phyloP scores from a whole-genome alignment of 176 grass and related monocot genomes.

The Paspalum notatum region DNA sequence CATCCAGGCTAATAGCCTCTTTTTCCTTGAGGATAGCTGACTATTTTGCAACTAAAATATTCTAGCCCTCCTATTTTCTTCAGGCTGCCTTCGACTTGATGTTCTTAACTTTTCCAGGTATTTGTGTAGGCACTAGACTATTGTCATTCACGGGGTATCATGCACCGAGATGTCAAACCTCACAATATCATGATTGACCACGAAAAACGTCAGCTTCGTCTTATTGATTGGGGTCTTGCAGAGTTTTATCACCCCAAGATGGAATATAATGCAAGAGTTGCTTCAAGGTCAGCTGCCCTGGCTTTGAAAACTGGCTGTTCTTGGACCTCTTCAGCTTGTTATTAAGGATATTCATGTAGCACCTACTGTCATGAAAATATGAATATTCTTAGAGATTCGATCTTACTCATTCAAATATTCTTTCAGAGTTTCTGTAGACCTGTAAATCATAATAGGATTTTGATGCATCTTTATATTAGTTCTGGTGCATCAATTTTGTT shows the following conservation, averaged over 20 bases:
- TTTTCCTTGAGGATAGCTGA: neutral
- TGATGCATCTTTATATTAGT: neutral
- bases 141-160: constrained; percentile 92
- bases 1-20: neutral
- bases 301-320: constrained; percentile 5
- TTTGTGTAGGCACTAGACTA: constrained; percentile 96
- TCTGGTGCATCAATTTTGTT: constrained; percentile 7
- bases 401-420: constrained; percentile 6
- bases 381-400: constrained; percentile 11
- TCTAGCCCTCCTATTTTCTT: constrained; percentile 1
- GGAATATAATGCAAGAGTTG: constrained; percentile 97
- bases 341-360: constrained; percentile 8
- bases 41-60: neutral
- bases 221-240: constrained; percentile 98
- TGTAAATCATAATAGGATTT: neutral
- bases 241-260: constrained; percentile 96
- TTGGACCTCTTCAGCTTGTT: constrained; percentile 8
- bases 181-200: constrained; percentile 99
- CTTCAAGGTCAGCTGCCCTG: constrained; percentile 67
- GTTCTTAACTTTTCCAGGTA: constrained; percentile 61
- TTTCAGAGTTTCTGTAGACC: neutral
- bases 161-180: constrained; percentile 97
- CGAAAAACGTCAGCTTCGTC: constrained; percentile 74
- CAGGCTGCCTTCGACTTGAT: constrained; percentile 43
- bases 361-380: constrained; percentile 9